phyloP scores from a whole-genome alignment of 1,284 basidiomycete genomes.

The Puccinia brachypodii region DNA sequence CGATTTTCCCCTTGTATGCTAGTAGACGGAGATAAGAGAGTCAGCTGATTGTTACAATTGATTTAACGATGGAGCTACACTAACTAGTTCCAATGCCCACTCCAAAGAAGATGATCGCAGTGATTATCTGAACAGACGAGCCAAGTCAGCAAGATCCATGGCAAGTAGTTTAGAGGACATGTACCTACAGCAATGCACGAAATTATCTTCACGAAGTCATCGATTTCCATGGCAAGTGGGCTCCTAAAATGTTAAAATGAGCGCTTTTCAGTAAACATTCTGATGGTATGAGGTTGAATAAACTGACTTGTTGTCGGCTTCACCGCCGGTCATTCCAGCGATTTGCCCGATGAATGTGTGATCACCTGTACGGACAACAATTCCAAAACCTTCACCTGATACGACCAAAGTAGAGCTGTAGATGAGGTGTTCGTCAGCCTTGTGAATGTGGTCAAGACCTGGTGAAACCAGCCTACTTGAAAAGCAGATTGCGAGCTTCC shows the following conservation, averaged over 20 bases:
- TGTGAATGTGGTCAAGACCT: too few relatives aligned
- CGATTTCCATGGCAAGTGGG: conserved; percentile 67
- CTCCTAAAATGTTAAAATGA: conserved; percentile 55
- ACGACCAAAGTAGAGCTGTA: conserved; percentile 64
- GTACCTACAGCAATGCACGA: conserved; percentile 59
- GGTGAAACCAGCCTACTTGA: conserved; percentile 59
- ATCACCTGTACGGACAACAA: conserved; percentile 69
- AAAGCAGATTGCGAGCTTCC: conserved; percentile 69
- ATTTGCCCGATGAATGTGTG: conserved; percentile 69
- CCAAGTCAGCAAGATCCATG: neutral
- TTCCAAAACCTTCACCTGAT: conserved; percentile 70
- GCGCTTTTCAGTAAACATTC: neutral
- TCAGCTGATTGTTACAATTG: neutral
- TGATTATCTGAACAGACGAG: conserved; percentile 58
- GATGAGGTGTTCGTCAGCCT: too few relatives aligned
- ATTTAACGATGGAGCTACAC: neutral
- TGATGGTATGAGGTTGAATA: neutral
- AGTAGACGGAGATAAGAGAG: conserved; percentile 50
- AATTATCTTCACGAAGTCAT: conserved; percentile 62
- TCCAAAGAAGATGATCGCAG: conserved; percentile 67
- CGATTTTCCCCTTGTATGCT: conserved; percentile 66
- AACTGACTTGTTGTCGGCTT: conserved; percentile 63
- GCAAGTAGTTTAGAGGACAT: neutral
- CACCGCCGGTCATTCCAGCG: conserved; percentile 66
- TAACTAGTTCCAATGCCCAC: conserved; percentile 64